Evolutionary conservation across 441 rosid genomes (phyloP).

Genomic region (Melastoma candidum): DNA sequence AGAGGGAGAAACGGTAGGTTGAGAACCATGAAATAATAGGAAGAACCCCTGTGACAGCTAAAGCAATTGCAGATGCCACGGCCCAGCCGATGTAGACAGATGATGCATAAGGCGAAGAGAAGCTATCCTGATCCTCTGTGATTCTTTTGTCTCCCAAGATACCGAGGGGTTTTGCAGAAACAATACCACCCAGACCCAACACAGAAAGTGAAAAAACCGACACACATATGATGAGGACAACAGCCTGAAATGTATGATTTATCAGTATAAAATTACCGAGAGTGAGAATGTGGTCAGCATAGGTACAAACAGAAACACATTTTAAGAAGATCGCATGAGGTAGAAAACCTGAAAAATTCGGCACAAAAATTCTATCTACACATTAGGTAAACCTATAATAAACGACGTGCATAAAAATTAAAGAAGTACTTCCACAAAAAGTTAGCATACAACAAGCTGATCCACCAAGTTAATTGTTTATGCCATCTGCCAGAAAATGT

Average conservation of each 20-base stretch:
- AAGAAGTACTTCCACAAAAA: too few relatives aligned
- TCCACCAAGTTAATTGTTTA: too few relatives aligned
- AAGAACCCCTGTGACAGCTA: slow-evolving; percentile 86
- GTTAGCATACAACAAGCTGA: too few relatives aligned
- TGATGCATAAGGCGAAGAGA: slow-evolving; percentile 80
- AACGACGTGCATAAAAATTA: too few relatives aligned
- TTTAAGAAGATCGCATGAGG: too few relatives aligned
- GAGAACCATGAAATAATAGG: slow-evolving; percentile 99
- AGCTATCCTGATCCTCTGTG: slow-evolving; percentile 56
- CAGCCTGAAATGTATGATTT: slow-evolving; percentile 36
- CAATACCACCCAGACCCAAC: slow-evolving; percentile 77
- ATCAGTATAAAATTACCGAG: not conserved
- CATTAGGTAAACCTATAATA: too few relatives aligned
- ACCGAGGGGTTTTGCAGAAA: slow-evolving; percentile 86
- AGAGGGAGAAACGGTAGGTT: slow-evolving; percentile 85
- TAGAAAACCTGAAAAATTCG: too few relatives aligned
- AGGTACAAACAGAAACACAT: too few relatives aligned
- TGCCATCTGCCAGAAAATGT: too few relatives aligned
- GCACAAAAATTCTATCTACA: too few relatives aligned
- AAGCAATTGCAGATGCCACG: slow-evolving; percentile 89
- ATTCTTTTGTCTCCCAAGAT: slow-evolving; percentile 72
- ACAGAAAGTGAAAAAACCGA: slow-evolving; percentile 70
- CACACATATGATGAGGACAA: slow-evolving; percentile 62
- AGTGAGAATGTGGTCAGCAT: not conserved
- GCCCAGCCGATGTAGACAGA: slow-evolving; percentile 97